Evolutionary conservation across 108 stramenopile genomes (phyloP).

Genomic region (Cyclotella sp.): DNA sequence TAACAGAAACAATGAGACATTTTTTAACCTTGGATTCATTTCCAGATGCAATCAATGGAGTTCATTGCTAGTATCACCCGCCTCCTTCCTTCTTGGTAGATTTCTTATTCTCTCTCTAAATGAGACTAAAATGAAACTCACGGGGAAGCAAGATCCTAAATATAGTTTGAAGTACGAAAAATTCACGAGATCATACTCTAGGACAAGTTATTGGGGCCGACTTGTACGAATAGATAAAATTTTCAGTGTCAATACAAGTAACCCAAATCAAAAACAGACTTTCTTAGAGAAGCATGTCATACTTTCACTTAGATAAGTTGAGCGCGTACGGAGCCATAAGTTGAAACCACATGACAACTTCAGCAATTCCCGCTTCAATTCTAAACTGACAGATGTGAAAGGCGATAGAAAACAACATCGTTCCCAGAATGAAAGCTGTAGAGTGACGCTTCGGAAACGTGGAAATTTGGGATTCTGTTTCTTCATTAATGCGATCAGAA

Average conservation of each 20-base stretch:
- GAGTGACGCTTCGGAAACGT: neutral
- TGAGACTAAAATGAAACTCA: too few relatives aligned
- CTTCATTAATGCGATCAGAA: neutral
- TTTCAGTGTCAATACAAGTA: too few relatives aligned
- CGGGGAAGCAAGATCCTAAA: too few relatives aligned
- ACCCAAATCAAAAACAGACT: neutral
- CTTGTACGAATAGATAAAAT: too few relatives aligned
- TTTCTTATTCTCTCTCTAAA: too few relatives aligned
- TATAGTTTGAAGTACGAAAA: too few relatives aligned
- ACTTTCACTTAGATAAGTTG: neutral
- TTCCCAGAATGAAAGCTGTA: neutral
- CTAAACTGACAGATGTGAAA: constrained; percentile 2
- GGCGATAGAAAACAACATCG: neutral
- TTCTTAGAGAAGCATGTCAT: neutral
- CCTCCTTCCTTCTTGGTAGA: neutral
- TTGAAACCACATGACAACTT: constrained; percentile 3
- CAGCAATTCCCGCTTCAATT: neutral
- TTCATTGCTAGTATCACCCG: too few relatives aligned
- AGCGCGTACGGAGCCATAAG: neutral
- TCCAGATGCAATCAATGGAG: neutral
- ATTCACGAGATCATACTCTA: too few relatives aligned
- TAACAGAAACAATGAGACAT: neutral
- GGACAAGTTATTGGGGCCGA: too few relatives aligned
- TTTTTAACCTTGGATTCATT: neutral
- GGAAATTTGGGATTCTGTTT: neutral